These are phyloP conservation scores for Podospora didyma DNA, from an alignment of 495 filamentous ascomycete species.

Conservation along the genomic window DNA sequence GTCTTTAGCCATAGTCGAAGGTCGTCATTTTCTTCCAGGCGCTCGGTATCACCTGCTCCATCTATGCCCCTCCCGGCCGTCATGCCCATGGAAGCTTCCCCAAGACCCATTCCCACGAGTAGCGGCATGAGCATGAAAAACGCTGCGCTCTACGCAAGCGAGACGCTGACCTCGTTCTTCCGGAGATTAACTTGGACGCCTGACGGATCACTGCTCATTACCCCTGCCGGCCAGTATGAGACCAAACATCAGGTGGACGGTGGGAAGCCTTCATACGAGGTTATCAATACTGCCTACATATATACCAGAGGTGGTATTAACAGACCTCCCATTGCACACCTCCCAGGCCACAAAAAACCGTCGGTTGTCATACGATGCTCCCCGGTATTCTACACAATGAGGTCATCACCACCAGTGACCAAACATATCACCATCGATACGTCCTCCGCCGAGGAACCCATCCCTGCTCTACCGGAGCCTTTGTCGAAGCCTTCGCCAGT, in stretches of 20 bases:
- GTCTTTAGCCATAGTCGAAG: conserved; percentile 85
- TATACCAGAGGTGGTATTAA: conserved; percentile 96
- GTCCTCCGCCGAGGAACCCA: conserved; percentile 77
- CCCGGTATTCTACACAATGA: conserved; percentile 78
- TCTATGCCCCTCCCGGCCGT: conserved; percentile 93
- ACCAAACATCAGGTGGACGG: conserved; percentile 69
- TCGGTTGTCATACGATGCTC: conserved; percentile 96
- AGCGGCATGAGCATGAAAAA: conserved; percentile 69
- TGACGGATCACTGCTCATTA: conserved; percentile 92
- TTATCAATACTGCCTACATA: conserved; percentile 97
- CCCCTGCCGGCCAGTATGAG: conserved; percentile 94
- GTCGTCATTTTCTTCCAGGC: conserved; percentile 91
- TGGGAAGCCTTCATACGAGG: conserved; percentile 70
- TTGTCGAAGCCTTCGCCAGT: conserved; percentile 55
- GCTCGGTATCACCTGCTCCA: conserved; percentile 92
- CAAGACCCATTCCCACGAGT: conserved; percentile 59
- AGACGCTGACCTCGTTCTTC: conserved; percentile 97
- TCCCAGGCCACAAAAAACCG: conserved; percentile 97
- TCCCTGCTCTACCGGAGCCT: conserved; percentile 79
- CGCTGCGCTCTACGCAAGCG: conserved; percentile 90
- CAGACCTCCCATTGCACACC: conserved; percentile 94
- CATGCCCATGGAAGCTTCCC: conserved; percentile 88
- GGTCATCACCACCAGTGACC: conserved; percentile 62
- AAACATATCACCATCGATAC: conserved; percentile 94
- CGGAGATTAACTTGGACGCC: conserved; percentile 89